Conservation (phyloP, 208 protist species). For the Wallacemonas sp. region DNA sequence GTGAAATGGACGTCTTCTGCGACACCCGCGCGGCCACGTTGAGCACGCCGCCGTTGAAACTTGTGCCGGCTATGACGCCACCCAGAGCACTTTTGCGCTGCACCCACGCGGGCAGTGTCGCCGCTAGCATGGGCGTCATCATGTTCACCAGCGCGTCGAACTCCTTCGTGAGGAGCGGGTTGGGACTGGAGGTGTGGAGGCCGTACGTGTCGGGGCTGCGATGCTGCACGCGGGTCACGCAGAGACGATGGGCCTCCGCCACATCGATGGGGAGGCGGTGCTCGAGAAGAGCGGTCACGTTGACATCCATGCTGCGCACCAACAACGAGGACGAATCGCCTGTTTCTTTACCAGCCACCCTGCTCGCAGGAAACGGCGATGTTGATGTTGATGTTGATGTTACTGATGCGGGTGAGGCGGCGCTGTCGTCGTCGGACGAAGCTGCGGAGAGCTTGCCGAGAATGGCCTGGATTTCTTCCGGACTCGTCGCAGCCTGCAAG, state of each 20-base stretch:
- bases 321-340: too few species aligned
- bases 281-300: conserved; percentile 32
- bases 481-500: conserved; percentile 15
- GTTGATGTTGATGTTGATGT: too few species aligned
- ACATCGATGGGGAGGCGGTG: conserved; percentile 57
- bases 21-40: conserved; percentile 82
- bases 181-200: conserved; percentile 59
- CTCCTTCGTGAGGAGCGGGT: conserved; percentile 72
- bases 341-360: too few species aligned
- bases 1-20: conserved; percentile 55
- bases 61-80: conserved; percentile 67
- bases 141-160: conserved; percentile 43
- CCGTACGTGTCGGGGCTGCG: conserved; percentile 31
- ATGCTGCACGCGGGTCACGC: conserved; percentile 62
- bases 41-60: conserved; percentile 72
- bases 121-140: conserved; percentile 36
- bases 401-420: too few species aligned
- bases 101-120: conserved; percentile 65
- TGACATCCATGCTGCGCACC: too few species aligned
- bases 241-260: conserved; percentile 51
- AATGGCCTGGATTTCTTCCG: background rate
- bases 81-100: conserved; percentile 52
- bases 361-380: too few species aligned
- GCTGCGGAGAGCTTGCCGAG: background rate
- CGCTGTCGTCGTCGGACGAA: too few species aligned